Evolutionary conservation across 225 moss, liverwort and hornwort genomes (phyloP).

Genomic region (Bryum argenteum): DNA sequence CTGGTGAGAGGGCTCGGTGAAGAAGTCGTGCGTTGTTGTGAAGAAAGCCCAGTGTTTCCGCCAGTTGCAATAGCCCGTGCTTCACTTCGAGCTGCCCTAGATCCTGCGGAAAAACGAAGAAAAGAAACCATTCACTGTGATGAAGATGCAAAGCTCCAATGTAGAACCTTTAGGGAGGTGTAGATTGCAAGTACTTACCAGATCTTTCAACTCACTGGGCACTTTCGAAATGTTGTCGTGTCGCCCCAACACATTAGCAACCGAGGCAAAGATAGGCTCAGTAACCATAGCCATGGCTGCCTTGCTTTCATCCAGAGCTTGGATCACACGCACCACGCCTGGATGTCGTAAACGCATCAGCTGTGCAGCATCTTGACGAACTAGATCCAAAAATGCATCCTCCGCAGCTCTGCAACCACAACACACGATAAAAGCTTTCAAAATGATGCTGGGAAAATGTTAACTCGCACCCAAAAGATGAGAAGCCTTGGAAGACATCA

Average conservation of each 20-base stretch:
- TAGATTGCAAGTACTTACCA: conserved; percentile 46
- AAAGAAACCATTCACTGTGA: not conserved
- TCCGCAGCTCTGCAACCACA: conserved; percentile 67
- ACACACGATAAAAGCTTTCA: not conserved
- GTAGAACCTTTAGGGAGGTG: not conserved
- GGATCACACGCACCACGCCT: conserved; percentile 88
- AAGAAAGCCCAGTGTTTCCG: conserved; percentile 89
- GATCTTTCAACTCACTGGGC: conserved; percentile 69
- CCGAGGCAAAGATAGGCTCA: conserved; percentile 94
- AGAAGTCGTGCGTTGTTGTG: conserved; percentile 92
- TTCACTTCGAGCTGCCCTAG: conserved; percentile 90
- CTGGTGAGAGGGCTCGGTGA: conserved; percentile 89
- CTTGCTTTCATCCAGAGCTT: conserved; percentile 96
- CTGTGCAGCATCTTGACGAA: conserved; percentile 92
- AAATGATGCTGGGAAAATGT: not conserved
- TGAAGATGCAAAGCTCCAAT: not conserved
- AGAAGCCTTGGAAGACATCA: too few species aligned
- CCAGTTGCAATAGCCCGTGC: conserved; percentile 88
- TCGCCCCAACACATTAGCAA: conserved; percentile 79
- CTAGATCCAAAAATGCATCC: conserved; percentile 87
- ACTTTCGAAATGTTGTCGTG: conserved; percentile 67
- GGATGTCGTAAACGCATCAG: conserved; percentile 89
- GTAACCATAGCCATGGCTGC: conserved; percentile 99
- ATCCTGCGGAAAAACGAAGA: conserved; percentile 46
- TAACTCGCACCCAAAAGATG: too few species aligned